Evolutionary conservation across 306 rosid genomes (phyloP), one percentile per base, ranked within the genome.

Genomic region (Prunus campanulata): DNA sequence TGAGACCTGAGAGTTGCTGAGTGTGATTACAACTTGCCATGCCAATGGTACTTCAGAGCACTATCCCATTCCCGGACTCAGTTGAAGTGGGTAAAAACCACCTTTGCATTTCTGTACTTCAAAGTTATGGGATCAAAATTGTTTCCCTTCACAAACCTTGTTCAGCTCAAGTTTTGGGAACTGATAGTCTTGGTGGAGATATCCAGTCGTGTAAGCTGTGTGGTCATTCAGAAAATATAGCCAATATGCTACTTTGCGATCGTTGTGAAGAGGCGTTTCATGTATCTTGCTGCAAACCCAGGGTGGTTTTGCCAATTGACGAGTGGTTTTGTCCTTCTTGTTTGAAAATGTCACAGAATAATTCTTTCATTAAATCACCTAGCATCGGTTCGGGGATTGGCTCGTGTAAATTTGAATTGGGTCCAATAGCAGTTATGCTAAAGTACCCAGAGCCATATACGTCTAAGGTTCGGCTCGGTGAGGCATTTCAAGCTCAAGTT

Each of bases 311-410:
- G 22, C 66, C 76, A 2, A 24, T 72, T 72, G 76, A 72, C 16
- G 76, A 72, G 22, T 72, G 76, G 76, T 72, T 57, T 72, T 72
- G 76, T 44, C 16, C 10, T 57, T 4, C 67, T 16, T 72, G 76
- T 57, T 16, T 22, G 2, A 68, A 47, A 63, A 63, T 13, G 68
- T 63, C 46, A 35, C 68, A 63, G 64, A n/a, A 11, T 20, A 12
- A 0, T 71, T 71, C 51, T 3, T 54, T 29, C 30, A 8, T 44
- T 24, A 57, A 57, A 57, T 20, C 67, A 0, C 48, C 11, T 30
- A 51, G 24, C 19, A 57, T 72, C 3, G 10, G 55, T 42, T 19
- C 47, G 39, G 52, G 54, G 42, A 39, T 72, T 8, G 67, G 55
- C 9, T 27, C 54, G 2, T 35, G 66, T 39, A 48, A 14, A 56